Evolutionary conservation across 345 rosid genomes (phyloP).

Genomic region (Brassica napus): DNA sequence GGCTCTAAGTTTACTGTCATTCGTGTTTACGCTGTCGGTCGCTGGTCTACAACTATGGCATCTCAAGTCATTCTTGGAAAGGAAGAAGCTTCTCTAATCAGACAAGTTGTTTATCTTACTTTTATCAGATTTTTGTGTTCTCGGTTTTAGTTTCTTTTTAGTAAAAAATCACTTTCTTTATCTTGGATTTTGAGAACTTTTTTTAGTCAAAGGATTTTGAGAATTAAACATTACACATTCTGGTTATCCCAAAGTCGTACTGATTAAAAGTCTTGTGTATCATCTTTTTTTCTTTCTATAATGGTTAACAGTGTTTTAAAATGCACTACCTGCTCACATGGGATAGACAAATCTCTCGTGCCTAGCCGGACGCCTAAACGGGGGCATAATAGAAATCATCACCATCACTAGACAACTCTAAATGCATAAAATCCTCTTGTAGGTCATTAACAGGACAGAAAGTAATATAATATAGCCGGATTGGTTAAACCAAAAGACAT

Average conservation of each 20-base stretch:
- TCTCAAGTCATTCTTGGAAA: slow-evolving; percentile 83
- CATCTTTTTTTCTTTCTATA: neutral
- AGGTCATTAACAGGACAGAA: too few relatives aligned
- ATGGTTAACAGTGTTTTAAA: neutral
- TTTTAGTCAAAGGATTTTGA: neutral
- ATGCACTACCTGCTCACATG: neutral
- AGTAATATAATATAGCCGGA: neutral
- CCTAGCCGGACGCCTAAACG: neutral
- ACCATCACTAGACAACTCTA: neutral
- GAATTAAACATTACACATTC: neutral
- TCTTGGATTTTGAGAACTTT: neutral
- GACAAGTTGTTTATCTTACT: neutral
- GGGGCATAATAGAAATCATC: neutral
- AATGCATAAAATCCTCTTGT: too few relatives aligned
- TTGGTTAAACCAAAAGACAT: neutral
- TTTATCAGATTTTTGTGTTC: neutral
- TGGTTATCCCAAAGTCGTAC: neutral
- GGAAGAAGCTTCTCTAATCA: slow-evolving; percentile 59
- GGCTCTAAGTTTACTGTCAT: slow-evolving; percentile 63
- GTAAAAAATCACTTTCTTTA: neutral
- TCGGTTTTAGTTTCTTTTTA: neutral
- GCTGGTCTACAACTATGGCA: slow-evolving; percentile 92
- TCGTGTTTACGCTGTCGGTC: slow-evolving; percentile 66
- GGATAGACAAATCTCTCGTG: neutral
- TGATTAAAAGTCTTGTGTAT: neutral